phyloP scores from a whole-genome alignment of 1,139 yeast species.

The Entelexis paramagnoliae region DNA sequence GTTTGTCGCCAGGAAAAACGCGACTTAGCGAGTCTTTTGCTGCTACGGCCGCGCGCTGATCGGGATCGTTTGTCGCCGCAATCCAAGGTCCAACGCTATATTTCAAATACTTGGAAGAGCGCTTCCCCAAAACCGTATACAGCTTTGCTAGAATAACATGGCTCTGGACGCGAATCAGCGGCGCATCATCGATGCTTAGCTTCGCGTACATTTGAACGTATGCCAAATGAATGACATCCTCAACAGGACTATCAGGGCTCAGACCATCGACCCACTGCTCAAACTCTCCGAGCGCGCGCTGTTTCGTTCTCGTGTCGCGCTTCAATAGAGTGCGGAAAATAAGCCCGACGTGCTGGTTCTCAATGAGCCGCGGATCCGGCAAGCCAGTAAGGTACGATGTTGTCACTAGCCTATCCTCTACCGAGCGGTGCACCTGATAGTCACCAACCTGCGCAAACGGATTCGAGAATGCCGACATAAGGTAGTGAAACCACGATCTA shows the following conservation, averaged over 20 bases:
- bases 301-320: constrained; percentile 74
- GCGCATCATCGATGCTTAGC: constrained; percentile 58
- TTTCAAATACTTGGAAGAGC: constrained; percentile 52
- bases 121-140: constrained; percentile 47
- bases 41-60: constrained; percentile 46
- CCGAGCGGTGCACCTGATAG: constrained; percentile 1
- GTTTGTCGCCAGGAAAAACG: constrained; percentile 51
- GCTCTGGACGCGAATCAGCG: constrained; percentile 48
- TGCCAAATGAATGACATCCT: constrained; percentile 45
- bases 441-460: constrained; percentile 24
- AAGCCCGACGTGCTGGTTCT: constrained; percentile 49
- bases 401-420: constrained; percentile 53
- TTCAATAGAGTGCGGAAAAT: constrained; percentile 66
- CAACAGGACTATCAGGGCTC: constrained; percentile 10
- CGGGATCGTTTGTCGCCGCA: constrained; percentile 60
- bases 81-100: constrained; percentile 66
- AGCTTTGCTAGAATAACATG: constrained; percentile 56
- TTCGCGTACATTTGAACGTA: constrained; percentile 83
- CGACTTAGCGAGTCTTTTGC: constrained; percentile 41
- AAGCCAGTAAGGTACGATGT: constrained; percentile 66
- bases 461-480: constrained; percentile 18
- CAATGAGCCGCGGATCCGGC: constrained; percentile 57
- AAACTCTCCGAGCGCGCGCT: constrained; percentile 61
- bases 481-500: not conserved
- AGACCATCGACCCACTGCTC: constrained; percentile 24